These are phyloP conservation scores for Kodamaea fukazawae DNA, from an alignment of 805 yeast genomes.

Conservation along the genomic window DNA sequence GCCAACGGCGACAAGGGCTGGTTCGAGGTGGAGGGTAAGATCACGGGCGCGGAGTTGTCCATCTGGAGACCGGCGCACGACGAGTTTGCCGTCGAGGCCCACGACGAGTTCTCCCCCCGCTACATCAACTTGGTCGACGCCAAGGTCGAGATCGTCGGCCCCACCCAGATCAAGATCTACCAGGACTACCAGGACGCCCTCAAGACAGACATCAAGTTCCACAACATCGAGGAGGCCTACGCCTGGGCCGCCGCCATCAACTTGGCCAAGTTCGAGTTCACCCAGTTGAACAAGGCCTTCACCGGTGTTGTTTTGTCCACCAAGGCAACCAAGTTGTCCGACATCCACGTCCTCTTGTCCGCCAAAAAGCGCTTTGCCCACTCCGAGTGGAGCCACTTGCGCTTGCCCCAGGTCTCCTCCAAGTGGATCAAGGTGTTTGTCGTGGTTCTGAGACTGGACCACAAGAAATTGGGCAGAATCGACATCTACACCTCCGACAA, in stretches of 20 bases:
- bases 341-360: constrained; percentile 56
- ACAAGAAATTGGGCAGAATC: constrained; percentile 48
- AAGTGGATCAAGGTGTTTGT: constrained; percentile 59
- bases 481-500: constrained; percentile 52
- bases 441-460: constrained; percentile 46
- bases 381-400: constrained; percentile 61
- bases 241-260: constrained; percentile 49
- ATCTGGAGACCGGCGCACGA: constrained; percentile 42
- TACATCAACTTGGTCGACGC: constrained; percentile 52
- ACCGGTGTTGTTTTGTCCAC: constrained; percentile 62
- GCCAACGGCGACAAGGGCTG: constrained; percentile 25
- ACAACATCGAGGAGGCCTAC: constrained; percentile 19
- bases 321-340: constrained; percentile 55
- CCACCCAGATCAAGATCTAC: constrained; percentile 22
- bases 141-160: constrained; percentile 17
- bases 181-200: constrained; percentile 29
- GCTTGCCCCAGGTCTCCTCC: constrained; percentile 56
- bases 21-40: constrained; percentile 35
- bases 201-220: constrained; percentile 24
- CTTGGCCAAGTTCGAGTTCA: constrained; percentile 55
- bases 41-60: constrained; percentile 55
- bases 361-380: constrained; percentile 45
- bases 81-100: constrained; percentile 23
- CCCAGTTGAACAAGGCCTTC: constrained; percentile 57
- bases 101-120: constrained; percentile 46